Base-by-base conservation (phyloP, 768 basidiomycete species). In the Suillus ampliporus region DNA sequence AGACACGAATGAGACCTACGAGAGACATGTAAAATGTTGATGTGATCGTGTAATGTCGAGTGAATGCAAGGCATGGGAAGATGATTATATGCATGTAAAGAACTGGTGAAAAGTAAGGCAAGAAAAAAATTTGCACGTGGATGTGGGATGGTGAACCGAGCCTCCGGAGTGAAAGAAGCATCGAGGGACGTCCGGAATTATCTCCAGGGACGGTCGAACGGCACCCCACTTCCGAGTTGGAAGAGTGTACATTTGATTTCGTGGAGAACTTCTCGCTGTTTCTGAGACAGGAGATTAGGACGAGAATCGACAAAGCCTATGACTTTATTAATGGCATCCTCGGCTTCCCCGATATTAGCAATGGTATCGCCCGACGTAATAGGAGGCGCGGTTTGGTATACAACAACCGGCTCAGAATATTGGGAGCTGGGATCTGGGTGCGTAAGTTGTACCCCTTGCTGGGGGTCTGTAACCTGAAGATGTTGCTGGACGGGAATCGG, bases 191-290 rank as follows among this genome's bases (percentile, higher is more conserved):
- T 23, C 28, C 26, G 19, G 15, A 19, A 40, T 75, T 40, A 77
- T 64, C 74, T 72, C 52, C 72, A 69, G 7, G 74, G 65, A 69
- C 64, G 77, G 65, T 62, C 79, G 76, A 66, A 78, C 68, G 61
- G 77, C 17, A 78, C 74, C 15, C 76, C 74, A 21, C 77, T 76
- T 38, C 67, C 80, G 41, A 79, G 77, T 65, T 85, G 83, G 69
- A 87, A 86, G 61, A 89, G 76, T 21, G 80, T 81, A 57, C 73
- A 77, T 72, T 86, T 87, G 68, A 88, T 77, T 52, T 80, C 76
- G 21, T 72, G 65, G 47, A 89, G 82, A 31, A 70, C 71, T 56
- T 72, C 72, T 50, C 79, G 80, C 67, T 83, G 82, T 57, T 69
- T 74, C 9, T 60, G 56, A 43, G 69, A 72, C 64, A 80, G 62